Conservation (phyloP, 257 asterid genomes). For the Ballota nigra region DNA sequence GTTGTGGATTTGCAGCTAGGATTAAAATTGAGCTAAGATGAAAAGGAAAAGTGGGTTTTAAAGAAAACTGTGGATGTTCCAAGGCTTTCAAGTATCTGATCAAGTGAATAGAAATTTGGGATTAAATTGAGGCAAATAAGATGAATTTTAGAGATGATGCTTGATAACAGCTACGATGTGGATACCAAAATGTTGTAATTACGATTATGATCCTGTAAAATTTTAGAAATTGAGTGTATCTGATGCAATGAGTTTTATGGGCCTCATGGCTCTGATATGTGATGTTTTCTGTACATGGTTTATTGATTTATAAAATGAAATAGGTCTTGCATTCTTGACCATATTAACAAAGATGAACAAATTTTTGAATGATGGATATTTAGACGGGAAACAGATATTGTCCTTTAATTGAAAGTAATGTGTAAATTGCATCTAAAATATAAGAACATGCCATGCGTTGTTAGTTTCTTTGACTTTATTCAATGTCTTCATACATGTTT, state of each 20-base stretch:
- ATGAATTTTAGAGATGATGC: background rate
- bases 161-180: background rate
- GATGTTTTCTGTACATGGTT: background rate
- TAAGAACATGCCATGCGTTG: background rate
- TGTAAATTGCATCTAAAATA: background rate
- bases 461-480: background rate
- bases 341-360: background rate
- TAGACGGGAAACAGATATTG: background rate
- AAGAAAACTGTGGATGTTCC: background rate
- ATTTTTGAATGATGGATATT: background rate
- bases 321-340: background rate
- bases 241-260: conserved; percentile 7
- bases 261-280: background rate
- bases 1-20: background rate
- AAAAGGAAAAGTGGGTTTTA: background rate
- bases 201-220: background rate
- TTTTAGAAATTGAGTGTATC: background rate
- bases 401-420: background rate
- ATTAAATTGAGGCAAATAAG: background rate
- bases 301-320: background rate
- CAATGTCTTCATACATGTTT: background rate
- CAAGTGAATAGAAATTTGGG: background rate
- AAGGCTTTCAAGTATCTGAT: background rate
- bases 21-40: background rate
- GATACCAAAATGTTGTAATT: background rate